Conservation (phyloP, 140 eudicot species). For the Erigeron philadelphicus region DNA sequence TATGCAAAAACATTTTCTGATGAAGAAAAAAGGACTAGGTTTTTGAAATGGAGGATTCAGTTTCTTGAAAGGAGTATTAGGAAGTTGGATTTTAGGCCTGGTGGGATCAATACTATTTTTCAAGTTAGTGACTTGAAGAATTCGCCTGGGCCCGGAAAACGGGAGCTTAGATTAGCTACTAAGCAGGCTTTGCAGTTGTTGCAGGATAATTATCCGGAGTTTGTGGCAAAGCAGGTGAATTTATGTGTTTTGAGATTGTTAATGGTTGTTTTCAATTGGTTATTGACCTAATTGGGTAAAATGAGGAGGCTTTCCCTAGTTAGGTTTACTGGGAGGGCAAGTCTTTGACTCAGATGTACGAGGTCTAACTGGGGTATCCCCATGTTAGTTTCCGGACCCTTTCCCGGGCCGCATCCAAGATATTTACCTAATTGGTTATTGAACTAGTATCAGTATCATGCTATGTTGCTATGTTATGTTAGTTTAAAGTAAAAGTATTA, state of each 20-base stretch:
- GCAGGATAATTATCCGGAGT: slow-evolving; percentile 63
- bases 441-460: too few species aligned
- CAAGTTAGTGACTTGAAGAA: slow-evolving; percentile 60
- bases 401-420: too few species aligned
- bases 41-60: slow-evolving; percentile 57
- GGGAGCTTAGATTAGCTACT: slow-evolving; percentile 55
- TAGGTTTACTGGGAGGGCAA: too few species aligned
- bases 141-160: slow-evolving; percentile 54
- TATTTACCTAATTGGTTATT: too few species aligned
- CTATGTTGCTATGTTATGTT: neutral
- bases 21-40: slow-evolving; percentile 45
- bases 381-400: too few species aligned
- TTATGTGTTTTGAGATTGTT: slow-evolving; percentile 13
- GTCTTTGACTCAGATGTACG: too few species aligned
- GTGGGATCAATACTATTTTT: slow-evolving; percentile 40
- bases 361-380: too few species aligned
- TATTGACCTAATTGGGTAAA: neutral
- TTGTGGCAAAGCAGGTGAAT: slow-evolving; percentile 63
- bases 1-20: slow-evolving; percentile 42
- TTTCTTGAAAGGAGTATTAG: slow-evolving; percentile 59
- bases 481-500: neutral
- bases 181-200: slow-evolving; percentile 52
- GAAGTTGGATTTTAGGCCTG: slow-evolving; percentile 53
- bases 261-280: neutral
- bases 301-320: too few species aligned